phyloP scores from a whole-genome alignment of 2,329 filamentous ascomycete genomes.

The Arthrobotrys megalospora region DNA sequence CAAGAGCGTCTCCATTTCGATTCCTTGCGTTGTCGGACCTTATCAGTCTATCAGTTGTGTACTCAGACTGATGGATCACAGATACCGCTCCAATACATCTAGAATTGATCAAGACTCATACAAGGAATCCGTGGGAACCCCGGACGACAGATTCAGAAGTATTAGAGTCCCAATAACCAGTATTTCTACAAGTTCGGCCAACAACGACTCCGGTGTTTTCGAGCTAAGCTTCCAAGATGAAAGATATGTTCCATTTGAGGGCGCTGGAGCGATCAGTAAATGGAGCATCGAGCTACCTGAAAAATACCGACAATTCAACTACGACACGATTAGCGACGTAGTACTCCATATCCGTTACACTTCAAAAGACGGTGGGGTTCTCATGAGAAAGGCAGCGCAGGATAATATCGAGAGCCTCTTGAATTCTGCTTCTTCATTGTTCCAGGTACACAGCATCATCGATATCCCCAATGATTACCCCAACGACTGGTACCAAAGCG shows the following conservation, averaged over 20 bases:
- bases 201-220: constrained; percentile 66
- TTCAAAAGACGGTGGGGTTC: constrained; percentile 64
- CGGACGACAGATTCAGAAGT: constrained; percentile 59
- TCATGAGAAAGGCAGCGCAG: too few relatives aligned
- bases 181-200: constrained; percentile 64
- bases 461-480: too few relatives aligned
- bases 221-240: constrained; percentile 65
- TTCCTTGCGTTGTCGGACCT: constrained; percentile 66
- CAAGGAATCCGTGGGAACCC: background rate
- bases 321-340: constrained; percentile 66
- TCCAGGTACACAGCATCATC: too few relatives aligned
- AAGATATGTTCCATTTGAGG: constrained; percentile 67
- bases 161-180: constrained; percentile 63
- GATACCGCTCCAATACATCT: constrained; percentile 43
- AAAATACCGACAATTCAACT: constrained; percentile 66
- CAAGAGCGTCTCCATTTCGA: constrained; percentile 65
- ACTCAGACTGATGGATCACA: constrained; percentile 60
- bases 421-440: too few relatives aligned
- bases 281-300: constrained; percentile 65
- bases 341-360: constrained; percentile 67
- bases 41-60: constrained; percentile 64
- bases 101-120: background rate
- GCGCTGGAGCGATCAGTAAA: constrained; percentile 65
- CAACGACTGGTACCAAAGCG: too few relatives aligned
- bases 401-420: too few relatives aligned